Conservation (phyloP, 2,329 filamentous ascomycete genomes). For the Alternaria brassicae region DNA sequence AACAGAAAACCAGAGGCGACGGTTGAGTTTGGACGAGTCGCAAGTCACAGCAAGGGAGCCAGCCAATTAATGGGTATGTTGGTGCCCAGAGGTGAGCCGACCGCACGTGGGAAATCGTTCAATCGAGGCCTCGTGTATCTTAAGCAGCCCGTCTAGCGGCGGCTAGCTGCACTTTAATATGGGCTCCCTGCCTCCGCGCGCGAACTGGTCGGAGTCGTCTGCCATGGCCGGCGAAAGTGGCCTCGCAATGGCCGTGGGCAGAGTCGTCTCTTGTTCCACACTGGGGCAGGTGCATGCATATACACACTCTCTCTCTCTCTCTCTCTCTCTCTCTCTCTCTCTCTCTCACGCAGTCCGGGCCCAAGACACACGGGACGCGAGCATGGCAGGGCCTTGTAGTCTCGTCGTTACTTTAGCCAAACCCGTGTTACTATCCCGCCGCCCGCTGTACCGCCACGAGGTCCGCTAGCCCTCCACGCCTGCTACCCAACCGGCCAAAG, state of each 20-base stretch:
- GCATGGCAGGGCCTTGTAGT: constrained; percentile 11
- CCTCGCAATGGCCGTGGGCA: constrained; percentile 7
- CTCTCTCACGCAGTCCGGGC: neutral
- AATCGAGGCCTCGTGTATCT: constrained; percentile 51
- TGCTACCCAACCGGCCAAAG: constrained; percentile 32
- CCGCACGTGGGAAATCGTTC: constrained; percentile 50
- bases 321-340: too few relatives aligned
- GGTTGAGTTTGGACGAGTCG: constrained; percentile 14
- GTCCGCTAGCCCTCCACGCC: constrained; percentile 23
- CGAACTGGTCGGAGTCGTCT: too few relatives aligned
- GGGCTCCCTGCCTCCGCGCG: constrained; percentile 32
- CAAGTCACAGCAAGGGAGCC: constrained; percentile 26
- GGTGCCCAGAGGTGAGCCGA: constrained; percentile 36
- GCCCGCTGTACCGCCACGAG: constrained; percentile 41
- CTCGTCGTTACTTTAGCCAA: constrained; percentile 29
- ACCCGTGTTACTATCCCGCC: constrained; percentile 24
- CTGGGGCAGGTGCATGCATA: constrained; percentile 11
- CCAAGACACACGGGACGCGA: constrained; percentile 15
- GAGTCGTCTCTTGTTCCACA: neutral
- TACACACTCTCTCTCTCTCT: too few relatives aligned
- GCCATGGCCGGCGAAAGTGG: too few relatives aligned
- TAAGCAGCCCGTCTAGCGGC: constrained; percentile 42
- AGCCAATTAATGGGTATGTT: constrained; percentile 40
- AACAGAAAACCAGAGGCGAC: constrained; percentile 29
- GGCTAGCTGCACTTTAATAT: constrained; percentile 48